A percentile compares a stretch with the other conserved stretches of the same genome.
Evolutionary conservation across 192 early-diverging fungal species (phyloP).

Genomic region (Obelidium mucronatum): DNA sequence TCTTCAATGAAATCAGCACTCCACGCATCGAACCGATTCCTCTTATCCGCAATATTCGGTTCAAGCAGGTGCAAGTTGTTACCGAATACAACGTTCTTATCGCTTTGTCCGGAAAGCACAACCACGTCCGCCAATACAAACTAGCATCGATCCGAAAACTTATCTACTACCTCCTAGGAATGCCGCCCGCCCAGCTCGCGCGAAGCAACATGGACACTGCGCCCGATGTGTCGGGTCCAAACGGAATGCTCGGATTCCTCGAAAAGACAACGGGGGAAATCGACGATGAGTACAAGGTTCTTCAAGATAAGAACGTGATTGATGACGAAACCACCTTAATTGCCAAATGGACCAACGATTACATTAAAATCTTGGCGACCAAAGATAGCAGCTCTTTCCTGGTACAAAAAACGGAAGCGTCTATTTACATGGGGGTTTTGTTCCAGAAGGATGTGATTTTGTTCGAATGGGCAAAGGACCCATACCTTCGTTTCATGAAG

Average conservation of each 20-base stretch:
- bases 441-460: conserved; percentile 60
- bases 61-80: conserved; percentile 63
- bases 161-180: conserved; percentile 58
- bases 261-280: conserved; percentile 25
- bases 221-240: not conserved
- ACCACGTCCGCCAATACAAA: conserved; percentile 69
- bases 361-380: conserved; percentile 66
- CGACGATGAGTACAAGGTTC: conserved; percentile 52
- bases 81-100: conserved; percentile 64
- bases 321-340: conserved; percentile 57
- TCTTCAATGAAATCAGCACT: conserved; percentile 56
- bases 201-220: conserved; percentile 46
- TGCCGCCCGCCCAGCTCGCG: conserved; percentile 43
- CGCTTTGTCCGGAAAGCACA: conserved; percentile 65
- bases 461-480: conserved; percentile 72
- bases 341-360: conserved; percentile 58
- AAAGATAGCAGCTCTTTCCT: conserved; percentile 60
- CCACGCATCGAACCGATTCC: conserved; percentile 51
- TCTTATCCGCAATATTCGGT: conserved; percentile 61
- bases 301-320: conserved; percentile 29
- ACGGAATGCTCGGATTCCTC: not conserved
- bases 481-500: conserved; percentile 72
- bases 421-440: conserved; percentile 60
- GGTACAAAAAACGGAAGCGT: conserved; percentile 61
- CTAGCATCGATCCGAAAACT: conserved; percentile 59